Base-by-base conservation (phyloP, 495 filamentous ascomycete species). In the Lepraria neglecta region DNA sequence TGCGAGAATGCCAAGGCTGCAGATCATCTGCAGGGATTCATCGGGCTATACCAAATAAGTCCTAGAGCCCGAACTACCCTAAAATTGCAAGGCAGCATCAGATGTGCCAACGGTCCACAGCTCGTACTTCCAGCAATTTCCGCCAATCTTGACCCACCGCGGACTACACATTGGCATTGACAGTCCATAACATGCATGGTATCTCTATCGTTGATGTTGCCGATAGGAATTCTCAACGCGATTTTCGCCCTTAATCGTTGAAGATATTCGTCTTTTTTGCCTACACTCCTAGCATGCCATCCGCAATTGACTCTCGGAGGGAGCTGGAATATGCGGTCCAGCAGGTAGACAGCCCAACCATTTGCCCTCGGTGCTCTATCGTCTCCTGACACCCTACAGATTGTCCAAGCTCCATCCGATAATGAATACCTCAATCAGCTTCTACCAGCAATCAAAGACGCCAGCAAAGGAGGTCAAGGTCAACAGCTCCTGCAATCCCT, bases 371-470 rank as follows among this genome's bases (percentile, higher is more conserved):
- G 4, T 3, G n/a, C 1, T 19, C 56, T n/a, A 44, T 44, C 24
- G 6, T 11, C 27, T 50, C 35, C 51, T 21, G 14, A 43, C 45
- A 15, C 45, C n/a, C 12, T 45, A 11, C 60, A 97, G 89, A 91
- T 97, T 66, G 88, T 96, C 60, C 86, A 95, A 67, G 89, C 91
- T 15, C 85, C 92, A 24, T 92, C 90, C 6, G 95, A 97, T 63
- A 82, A 84, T 59, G 94, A 99, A 63, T 96, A 96, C 68, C 85
- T 97, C 58, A 92, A 97, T 68, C 94, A 96, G 71, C 76, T 97
- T 56, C 92, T 97, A 24, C 90, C 91, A 15, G 90, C 91, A 0
- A 87, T 99, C 50, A 90, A 88, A 76, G 91, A 96, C 80, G 90
- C 89, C 65, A 87, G 88, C 52, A 77, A 83, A 53, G 86, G 87